Conservation (phyloP, 148 eudicot species). For the Pharnaceum exiguum region DNA sequence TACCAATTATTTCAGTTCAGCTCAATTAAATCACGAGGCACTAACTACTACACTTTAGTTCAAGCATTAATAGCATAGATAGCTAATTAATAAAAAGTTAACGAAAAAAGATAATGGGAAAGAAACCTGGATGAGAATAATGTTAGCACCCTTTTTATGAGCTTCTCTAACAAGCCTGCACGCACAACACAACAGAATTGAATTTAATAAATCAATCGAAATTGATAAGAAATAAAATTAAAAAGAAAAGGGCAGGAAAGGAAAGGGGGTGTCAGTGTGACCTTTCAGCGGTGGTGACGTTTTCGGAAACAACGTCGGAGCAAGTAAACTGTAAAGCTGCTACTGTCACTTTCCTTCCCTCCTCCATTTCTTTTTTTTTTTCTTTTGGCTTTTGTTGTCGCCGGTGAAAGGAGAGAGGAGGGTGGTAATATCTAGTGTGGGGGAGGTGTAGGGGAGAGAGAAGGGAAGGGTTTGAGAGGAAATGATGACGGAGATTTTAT, state of each 20-base stretch:
- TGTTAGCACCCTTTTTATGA: slow-evolving; percentile 63
- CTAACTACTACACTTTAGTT: no score
- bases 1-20: no score
- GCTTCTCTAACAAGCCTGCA: slow-evolving; percentile 81
- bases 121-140: slow-evolving; percentile 93
- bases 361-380: slow-evolving; percentile 20
- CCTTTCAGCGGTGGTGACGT: slow-evolving; percentile 83
- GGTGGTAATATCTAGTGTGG: background rate
- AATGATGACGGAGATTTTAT: no score
- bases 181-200: background rate
- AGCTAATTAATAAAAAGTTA: background rate
- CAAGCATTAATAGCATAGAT: background rate
- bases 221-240: background rate
- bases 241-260: background rate
- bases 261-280: no score
- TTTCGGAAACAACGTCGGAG: slow-evolving; percentile 67
- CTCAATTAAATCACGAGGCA: no score
- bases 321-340: slow-evolving; percentile 90
- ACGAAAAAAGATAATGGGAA: no score
- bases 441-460: background rate
- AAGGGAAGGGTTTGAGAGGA: no score
- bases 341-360: slow-evolving; percentile 41
- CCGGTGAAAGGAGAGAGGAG: background rate
- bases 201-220: background rate
- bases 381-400: background rate